Conservation (phyloP, 2,329 filamentous ascomycete species). For the Pseudopyricularia javanii region DNA sequence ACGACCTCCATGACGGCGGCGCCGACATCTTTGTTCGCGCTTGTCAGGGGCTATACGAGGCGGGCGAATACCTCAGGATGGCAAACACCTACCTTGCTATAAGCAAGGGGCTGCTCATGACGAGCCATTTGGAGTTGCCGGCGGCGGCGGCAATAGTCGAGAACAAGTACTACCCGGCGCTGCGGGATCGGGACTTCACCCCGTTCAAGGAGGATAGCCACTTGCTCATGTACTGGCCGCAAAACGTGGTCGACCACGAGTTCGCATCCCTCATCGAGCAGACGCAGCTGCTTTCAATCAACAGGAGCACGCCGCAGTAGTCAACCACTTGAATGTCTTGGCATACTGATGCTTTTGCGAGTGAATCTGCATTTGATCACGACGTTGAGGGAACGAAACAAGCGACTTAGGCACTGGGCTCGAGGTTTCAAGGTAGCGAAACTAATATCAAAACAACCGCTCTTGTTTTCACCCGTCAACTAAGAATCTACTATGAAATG, state of each 20-base stretch:
- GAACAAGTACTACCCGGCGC: neutral
- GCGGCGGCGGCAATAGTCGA: neutral
- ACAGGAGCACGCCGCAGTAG: neutral
- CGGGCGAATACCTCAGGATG: slow-evolving; percentile 1
- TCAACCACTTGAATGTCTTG: too few species aligned
- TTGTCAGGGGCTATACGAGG: slow-evolving; percentile 2
- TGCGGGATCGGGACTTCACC: neutral
- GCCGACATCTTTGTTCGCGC: slow-evolving; percentile 3
- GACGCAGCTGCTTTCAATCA: neutral
- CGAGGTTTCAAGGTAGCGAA: too few species aligned
- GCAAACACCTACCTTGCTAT: slow-evolving; percentile 1
- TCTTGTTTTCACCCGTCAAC: neutral
- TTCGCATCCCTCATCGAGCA: neutral
- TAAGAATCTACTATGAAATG: neutral
- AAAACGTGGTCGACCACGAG: neutral
- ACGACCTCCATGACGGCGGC: slow-evolving; percentile 1
- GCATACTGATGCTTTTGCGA: neutral
- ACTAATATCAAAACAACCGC: too few species aligned
- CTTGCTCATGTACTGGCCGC: neutral
- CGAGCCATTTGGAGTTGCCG: neutral
- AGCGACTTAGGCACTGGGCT: too few species aligned
- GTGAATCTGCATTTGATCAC: neutral
- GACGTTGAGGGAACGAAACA: too few species aligned
- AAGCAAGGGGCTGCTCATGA: neutral
- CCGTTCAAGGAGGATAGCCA: neutral